Base-by-base conservation (phyloP, 768 basidiomycete species). In the Russula griseocarnosa region DNA sequence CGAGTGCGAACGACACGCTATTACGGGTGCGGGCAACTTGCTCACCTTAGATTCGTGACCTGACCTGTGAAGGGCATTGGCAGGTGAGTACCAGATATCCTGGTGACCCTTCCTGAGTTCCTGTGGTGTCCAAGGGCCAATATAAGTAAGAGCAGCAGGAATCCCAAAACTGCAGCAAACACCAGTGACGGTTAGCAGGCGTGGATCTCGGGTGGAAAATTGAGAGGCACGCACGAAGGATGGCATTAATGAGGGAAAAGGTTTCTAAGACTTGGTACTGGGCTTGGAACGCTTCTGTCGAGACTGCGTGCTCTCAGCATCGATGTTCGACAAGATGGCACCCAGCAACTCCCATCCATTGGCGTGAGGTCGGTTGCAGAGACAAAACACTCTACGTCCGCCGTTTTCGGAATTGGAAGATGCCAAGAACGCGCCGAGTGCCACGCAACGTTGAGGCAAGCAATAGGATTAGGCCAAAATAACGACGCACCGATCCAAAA, bases 261-360 rank as follows among this genome's bases (percentile, higher is more conserved):
- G 86, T 83, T 73, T 86, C 88, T 63, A 93, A 78, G 22, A 92
- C 90, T 32, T 86, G 84, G 73, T 92, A 92, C 78, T 92, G 91
- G n/a, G 90, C 90, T 68, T 91, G 91, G 73, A 87, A 93, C 65
- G 88, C 88, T 69, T 90, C 87, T 26, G 90, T 92, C 61, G 88
- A 85, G 76, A 92, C 91, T 92, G 69, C 20, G 22, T 10, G 32
- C 44, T 60, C 22, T 58, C 20, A 56, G 55, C 6, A 18, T n/a
- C 49, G 14, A 55, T 30, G 22, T 26, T 49, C n/a, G 54, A 26
- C 30, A 8, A 40, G 36, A 22, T 50, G 50, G 42, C 55, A n/a
- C 44, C 42, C 49, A 20, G 47, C 44, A 50, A 79, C 88, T 76
- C 70, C 86, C 83, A 61, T 83, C 74, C 32, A 87, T 81, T 52